Evolutionary conservation across 78 protist species (phyloP).

Genomic region (Planoprotostelium fungivorum): DNA sequence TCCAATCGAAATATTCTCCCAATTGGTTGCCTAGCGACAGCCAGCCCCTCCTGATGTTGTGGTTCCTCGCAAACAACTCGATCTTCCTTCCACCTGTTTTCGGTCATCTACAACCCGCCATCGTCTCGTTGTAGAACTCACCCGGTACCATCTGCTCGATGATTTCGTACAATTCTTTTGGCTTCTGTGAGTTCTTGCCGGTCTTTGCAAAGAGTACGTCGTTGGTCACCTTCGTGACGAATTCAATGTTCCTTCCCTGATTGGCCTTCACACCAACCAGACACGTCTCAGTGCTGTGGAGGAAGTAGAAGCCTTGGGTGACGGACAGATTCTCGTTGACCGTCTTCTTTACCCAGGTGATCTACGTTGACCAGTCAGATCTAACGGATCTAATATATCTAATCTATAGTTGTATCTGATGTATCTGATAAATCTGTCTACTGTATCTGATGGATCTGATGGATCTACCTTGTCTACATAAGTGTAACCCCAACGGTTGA

Average conservation of each 20-base stretch:
- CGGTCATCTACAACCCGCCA: neutral
- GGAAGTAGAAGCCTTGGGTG: conserved; percentile 22
- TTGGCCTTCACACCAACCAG: conserved; percentile 22
- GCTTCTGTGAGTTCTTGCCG: conserved; percentile 14
- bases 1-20: conserved; percentile 6
- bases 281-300: conserved; percentile 37
- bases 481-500: conserved; percentile 28
- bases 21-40: conserved; percentile 25
- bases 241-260: neutral
- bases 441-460: too few species aligned
- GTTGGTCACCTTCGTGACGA: conserved; percentile 4
- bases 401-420: too few species aligned
- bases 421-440: neutral
- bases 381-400: too few species aligned
- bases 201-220: conserved; percentile 18
- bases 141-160: conserved; percentile 44
- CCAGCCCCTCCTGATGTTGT: conserved; percentile 46
- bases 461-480: neutral
- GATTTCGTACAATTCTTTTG: conserved; percentile 23
- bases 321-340: neutral
- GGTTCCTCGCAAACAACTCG: conserved; percentile 45
- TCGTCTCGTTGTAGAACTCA: too few species aligned
- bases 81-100: conserved; percentile 9
- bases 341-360: conserved; percentile 25
- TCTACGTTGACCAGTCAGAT: neutral